Conservation (phyloP, 1,284 basidiomycete genomes). For the Marasmius fiardii region DNA sequence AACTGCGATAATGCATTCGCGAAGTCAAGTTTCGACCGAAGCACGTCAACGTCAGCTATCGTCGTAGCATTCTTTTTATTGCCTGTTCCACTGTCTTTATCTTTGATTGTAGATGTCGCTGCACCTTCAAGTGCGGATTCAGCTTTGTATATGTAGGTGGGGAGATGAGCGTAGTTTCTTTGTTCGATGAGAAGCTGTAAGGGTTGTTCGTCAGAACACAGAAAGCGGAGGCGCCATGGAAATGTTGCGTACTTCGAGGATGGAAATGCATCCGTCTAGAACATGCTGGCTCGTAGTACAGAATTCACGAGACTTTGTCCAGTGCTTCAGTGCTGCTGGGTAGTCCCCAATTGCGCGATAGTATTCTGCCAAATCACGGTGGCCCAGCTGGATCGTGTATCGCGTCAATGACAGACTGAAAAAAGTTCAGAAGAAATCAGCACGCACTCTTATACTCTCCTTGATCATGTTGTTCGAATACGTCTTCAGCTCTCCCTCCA, state of each 20-base stretch:
- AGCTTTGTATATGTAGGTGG: conserved; percentile 89
- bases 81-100: conserved; percentile 21
- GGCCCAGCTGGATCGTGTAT: conserved; percentile 62
- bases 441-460: conserved; percentile 83
- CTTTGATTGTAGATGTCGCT: conserved; percentile 23
- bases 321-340: conserved; percentile 67
- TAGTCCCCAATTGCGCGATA: conserved; percentile 71
- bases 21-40: conserved; percentile 77
- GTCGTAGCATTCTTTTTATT: conserved; percentile 40
- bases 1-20: conserved; percentile 73
- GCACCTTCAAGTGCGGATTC: conserved; percentile 79
- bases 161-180: conserved; percentile 77
- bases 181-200: conserved; percentile 76
- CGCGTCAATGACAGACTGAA: neutral
- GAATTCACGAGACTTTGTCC: conserved; percentile 83
- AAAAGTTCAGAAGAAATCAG: conserved; percentile 3
- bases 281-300: conserved; percentile 83
- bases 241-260: conserved; percentile 61
- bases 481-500: conserved; percentile 87
- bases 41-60: conserved; percentile 48
- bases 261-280: conserved; percentile 80
- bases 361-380: conserved; percentile 80
- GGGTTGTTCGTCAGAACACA: neutral
- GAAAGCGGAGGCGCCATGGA: neutral
- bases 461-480: conserved; percentile 92